Percentiles rank a stretch among this genome's conserved stretches.
These are phyloP conservation scores for Quercus phellos DNA, from an alignment of 331 rosid species.

Conservation along the genomic window DNA sequence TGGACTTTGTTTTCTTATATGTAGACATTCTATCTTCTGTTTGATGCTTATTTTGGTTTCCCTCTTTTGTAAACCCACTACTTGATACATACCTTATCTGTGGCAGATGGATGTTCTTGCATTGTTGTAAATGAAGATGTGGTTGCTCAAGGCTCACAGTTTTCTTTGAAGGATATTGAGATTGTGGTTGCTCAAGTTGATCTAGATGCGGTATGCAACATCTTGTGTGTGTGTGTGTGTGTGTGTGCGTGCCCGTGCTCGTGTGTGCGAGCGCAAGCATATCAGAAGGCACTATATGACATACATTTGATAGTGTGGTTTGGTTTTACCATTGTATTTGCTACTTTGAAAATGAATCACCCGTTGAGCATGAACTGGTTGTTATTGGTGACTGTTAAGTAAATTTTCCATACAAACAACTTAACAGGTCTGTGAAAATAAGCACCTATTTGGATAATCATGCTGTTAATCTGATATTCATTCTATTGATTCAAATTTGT, in stretches of 20 bases:
- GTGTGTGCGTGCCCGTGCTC: too few relatives aligned
- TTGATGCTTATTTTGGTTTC: constrained; percentile 6
- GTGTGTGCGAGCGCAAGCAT: not conserved
- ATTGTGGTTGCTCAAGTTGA: constrained; percentile 86
- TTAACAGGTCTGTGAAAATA: not conserved
- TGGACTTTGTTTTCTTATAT: constrained; percentile 8
- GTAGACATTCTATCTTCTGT: constrained; percentile 5
- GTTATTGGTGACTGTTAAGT: not conserved
- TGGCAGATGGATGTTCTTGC: constrained; percentile 84
- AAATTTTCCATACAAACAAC: not conserved
- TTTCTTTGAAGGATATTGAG: constrained; percentile 90
- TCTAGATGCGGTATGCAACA: constrained; percentile 74
- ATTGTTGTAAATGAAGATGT: constrained; percentile 85
- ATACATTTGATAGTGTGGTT: not conserved
- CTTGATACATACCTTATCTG: not conserved
- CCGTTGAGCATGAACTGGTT: not conserved
- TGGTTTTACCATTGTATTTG: not conserved
- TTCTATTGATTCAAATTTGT: not conserved
- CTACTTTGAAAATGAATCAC: not conserved
- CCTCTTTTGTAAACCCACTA: not conserved
- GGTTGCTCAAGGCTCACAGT: constrained; percentile 91
- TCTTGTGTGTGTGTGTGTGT: not conserved
- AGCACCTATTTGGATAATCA: not conserved
- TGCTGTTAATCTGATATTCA: not conserved
- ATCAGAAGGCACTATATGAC: not conserved